A percentile compares a stretch with the other conserved stretches of the same genome.
Evolutionary conservation across 805 yeast genomes (phyloP).

Genomic region (Brettanomyces sp.): DNA sequence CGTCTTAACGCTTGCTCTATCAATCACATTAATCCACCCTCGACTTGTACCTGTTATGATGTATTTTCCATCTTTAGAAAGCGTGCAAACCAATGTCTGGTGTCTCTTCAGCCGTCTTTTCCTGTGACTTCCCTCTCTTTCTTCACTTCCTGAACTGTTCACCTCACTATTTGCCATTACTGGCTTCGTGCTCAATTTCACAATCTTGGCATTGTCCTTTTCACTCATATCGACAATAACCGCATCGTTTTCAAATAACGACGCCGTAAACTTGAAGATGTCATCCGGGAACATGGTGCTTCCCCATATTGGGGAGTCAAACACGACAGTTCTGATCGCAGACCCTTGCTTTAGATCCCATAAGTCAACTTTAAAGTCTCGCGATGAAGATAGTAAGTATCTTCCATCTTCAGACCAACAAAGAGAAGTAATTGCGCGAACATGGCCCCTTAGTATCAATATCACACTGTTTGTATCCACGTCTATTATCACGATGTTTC

Average conservation of each 20-base stretch:
- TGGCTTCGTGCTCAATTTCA: constrained; percentile 13
- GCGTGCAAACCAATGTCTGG: constrained; percentile 41
- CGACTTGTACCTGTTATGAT: constrained; percentile 71
- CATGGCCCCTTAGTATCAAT: constrained; percentile 53
- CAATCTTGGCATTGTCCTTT: constrained; percentile 9
- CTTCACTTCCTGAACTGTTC: constrained; percentile 8
- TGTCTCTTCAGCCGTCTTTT: constrained; percentile 22
- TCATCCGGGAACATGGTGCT: constrained; percentile 46
- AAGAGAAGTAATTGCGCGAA: constrained; percentile 63
- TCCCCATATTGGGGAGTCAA: constrained; percentile 70
- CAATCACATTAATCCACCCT: constrained; percentile 59
- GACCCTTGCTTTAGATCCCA: constrained; percentile 59
- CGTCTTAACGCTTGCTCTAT: constrained; percentile 20
- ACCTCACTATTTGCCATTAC: constrained; percentile 9
- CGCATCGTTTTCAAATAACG: constrained; percentile 56
- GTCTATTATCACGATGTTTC: constrained; percentile 66
- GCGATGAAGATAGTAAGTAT: constrained; percentile 57
- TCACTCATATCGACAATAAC: constrained; percentile 35
- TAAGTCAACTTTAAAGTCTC: constrained; percentile 73
- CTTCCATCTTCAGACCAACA: constrained; percentile 50
- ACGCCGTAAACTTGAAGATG: constrained; percentile 42
- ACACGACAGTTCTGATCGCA: constrained; percentile 32
- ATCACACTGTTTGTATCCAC: constrained; percentile 57
- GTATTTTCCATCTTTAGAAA: constrained; percentile 43
- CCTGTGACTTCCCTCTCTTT: constrained; percentile 5